Conservation (phyloP, 306 rosid genomes). For the Quercus parvula region DNA sequence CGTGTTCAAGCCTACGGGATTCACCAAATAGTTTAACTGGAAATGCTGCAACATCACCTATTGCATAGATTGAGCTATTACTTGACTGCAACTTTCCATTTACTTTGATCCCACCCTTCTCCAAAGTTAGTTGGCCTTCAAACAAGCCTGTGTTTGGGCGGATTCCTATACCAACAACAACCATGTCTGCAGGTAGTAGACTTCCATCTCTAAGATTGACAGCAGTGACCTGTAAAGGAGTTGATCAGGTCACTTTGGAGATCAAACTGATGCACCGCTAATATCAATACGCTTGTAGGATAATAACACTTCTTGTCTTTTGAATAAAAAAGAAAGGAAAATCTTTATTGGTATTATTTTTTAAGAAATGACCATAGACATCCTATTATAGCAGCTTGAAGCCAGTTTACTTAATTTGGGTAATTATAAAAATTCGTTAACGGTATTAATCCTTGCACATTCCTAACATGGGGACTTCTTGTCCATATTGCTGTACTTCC, state of each 20-base stretch:
- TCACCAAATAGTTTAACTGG: constrained; percentile 90
- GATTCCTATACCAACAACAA: constrained; percentile 95
- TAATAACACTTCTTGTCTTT: not conserved
- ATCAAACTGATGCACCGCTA: not conserved
- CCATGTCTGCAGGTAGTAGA: constrained; percentile 69
- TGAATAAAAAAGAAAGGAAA: not conserved
- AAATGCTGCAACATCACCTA: constrained; percentile 96
- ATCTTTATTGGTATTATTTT: not conserved
- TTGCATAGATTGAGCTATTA: constrained; percentile 80
- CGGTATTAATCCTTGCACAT: not conserved
- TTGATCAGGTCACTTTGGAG: not conserved
- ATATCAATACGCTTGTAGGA: not conserved
- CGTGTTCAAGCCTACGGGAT: constrained; percentile 90
- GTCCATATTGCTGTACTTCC: not conserved
- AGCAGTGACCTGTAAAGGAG: constrained; percentile 62
- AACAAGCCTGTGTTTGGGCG: constrained; percentile 94
- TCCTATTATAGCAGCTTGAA: not conserved
- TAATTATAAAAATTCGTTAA: not conserved
- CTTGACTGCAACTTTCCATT: constrained; percentile 88
- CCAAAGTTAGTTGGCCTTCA: constrained; percentile 95
- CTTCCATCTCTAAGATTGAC: constrained; percentile 86
- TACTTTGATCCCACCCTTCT: constrained; percentile 98
- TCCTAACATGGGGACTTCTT: not conserved
- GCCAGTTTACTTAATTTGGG: not conserved
- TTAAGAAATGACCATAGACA: not conserved